Evolutionary conservation across 148 eudicot genomes (phyloP).

Genomic region (Rhododendron williamsianum): DNA sequence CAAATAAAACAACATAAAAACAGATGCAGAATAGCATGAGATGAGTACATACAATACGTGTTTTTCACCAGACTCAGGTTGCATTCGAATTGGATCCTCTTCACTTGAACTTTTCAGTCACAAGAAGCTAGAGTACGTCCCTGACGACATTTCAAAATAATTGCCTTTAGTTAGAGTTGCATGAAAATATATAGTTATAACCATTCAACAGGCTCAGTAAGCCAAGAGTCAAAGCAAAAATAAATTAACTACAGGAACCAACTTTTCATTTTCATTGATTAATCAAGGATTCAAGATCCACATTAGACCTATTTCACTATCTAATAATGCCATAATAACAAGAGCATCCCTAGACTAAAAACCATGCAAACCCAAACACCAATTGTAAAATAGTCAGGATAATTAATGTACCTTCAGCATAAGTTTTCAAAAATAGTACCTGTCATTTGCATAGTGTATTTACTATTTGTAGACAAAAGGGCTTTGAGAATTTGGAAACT

Average conservation of each 20-base stretch:
- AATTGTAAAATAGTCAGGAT: neutral
- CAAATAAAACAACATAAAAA: conserved; percentile 1
- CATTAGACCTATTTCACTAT: neutral
- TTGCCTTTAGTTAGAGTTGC: neutral
- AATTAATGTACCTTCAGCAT: neutral
- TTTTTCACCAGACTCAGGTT: conserved; percentile 85
- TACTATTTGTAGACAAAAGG: neutral
- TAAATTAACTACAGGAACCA: neutral
- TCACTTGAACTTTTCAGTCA: conserved; percentile 82
- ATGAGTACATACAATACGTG: conserved; percentile 68
- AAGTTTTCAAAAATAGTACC: neutral
- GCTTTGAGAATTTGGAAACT: neutral
- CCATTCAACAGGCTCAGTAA: neutral
- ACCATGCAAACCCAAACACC: neutral
- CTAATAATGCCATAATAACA: neutral
- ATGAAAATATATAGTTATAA: neutral
- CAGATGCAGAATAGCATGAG: conserved; percentile 5
- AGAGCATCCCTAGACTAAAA: neutral
- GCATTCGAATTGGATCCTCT: conserved; percentile 75
- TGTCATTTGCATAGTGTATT: neutral
- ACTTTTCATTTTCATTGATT: neutral
- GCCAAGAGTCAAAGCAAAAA: neutral
- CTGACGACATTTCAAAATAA: conserved; percentile 19
- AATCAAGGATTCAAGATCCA: neutral
- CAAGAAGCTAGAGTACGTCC: conserved; percentile 60